These are phyloP conservation scores for Rubia yunnanensis DNA, from an alignment of 257 asterid genomes.

Conservation along the genomic window DNA sequence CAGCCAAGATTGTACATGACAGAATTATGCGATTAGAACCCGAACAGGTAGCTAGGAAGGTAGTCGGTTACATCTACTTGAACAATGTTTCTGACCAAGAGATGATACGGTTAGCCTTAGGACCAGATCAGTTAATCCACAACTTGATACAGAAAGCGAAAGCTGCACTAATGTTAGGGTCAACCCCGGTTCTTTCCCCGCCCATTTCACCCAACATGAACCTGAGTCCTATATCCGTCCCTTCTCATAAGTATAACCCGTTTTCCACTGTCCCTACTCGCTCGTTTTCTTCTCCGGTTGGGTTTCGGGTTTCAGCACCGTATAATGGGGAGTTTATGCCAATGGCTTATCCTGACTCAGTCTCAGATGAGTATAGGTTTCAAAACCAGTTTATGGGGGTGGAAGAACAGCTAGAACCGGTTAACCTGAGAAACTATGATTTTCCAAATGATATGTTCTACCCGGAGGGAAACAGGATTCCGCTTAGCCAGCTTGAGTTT, in stretches of 20 bases:
- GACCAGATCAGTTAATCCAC: slow-evolving; percentile 57
- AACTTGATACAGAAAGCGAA: slow-evolving; percentile 44
- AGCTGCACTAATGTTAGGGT: slow-evolving; percentile 23
- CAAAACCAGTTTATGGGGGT: slow-evolving; percentile 20
- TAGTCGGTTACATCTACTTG: slow-evolving; percentile 53
- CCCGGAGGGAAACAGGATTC: slow-evolving; percentile 36
- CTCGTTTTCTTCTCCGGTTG: slow-evolving; percentile 21
- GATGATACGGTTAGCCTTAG: slow-evolving; percentile 74
- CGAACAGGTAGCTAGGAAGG: slow-evolving; percentile 49
- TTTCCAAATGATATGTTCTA: slow-evolving; percentile 27
- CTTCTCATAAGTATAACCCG: slow-evolving; percentile 24
- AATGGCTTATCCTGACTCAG: slow-evolving; percentile 26
- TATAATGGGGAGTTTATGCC: slow-evolving; percentile 21
- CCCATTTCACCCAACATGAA: slow-evolving; percentile 57
- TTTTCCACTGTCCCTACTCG: slow-evolving; percentile 31
- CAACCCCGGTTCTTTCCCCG: slow-evolving; percentile 31
- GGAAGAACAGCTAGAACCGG: slow-evolving; percentile 34
- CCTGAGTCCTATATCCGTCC: slow-evolving; percentile 30
- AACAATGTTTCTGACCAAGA: slow-evolving; percentile 60
- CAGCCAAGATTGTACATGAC: slow-evolving; percentile 46
- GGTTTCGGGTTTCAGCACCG: slow-evolving; percentile 27
- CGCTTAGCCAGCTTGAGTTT: slow-evolving; percentile 22
- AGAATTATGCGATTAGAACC: slow-evolving; percentile 52
- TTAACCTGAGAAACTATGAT: slow-evolving; percentile 16
- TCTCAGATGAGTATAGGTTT: slow-evolving; percentile 17